A percentile compares a stretch with the other conserved stretches of the same genome.
Evolutionary conservation across 2,329 filamentous ascomycete species (phyloP).

Genomic region (Clarireedia monteithiana): DNA sequence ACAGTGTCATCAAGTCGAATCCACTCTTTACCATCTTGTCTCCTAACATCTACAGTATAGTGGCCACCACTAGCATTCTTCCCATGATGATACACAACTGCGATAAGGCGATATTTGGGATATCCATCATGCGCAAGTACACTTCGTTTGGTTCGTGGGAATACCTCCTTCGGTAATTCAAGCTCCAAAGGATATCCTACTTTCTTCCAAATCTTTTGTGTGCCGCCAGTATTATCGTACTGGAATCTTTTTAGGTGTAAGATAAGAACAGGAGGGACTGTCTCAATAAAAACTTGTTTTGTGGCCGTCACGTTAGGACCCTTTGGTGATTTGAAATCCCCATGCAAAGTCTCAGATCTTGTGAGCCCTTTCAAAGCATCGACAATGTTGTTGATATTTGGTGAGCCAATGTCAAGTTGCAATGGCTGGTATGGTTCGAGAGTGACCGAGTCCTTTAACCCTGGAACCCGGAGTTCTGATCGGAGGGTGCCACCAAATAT

Average conservation of each 20-base stretch:
- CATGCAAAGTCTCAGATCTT: constrained; percentile 74
- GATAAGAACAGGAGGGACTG: constrained; percentile 82
- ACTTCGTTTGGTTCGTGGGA: constrained; percentile 65
- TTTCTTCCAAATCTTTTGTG: constrained; percentile 98
- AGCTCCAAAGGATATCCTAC: constrained; percentile 91
- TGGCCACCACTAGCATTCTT: constrained; percentile 94
- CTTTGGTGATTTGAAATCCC: constrained; percentile 72
- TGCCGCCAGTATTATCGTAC: constrained; percentile 80
- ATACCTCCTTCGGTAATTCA: constrained; percentile 84
- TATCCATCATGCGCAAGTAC: constrained; percentile 58
- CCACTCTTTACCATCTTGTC: constrained; percentile 94
- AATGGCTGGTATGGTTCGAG: constrained; percentile 90
- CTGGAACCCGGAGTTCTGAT: constrained; percentile 81
- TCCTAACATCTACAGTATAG: constrained; percentile 93
- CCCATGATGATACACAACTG: constrained; percentile 94
- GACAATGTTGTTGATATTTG: constrained; percentile 80
- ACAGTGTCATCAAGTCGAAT: constrained; percentile 91
- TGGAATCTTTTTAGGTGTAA: constrained; percentile 96
- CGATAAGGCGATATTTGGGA: constrained; percentile 78
- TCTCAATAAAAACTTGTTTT: constrained; percentile 93
- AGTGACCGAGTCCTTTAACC: constrained; percentile 84
- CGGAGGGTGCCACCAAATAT: constrained; percentile 90
- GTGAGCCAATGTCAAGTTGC: constrained; percentile 86
- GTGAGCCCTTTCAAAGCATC: constrained; percentile 85
- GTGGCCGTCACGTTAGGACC: constrained; percentile 72